A percentile compares a stretch with the other conserved stretches of the same genome.
These are phyloP conservation scores for Brassica nigra DNA, from an alignment of 345 rosid species.

Conservation along the genomic window DNA sequence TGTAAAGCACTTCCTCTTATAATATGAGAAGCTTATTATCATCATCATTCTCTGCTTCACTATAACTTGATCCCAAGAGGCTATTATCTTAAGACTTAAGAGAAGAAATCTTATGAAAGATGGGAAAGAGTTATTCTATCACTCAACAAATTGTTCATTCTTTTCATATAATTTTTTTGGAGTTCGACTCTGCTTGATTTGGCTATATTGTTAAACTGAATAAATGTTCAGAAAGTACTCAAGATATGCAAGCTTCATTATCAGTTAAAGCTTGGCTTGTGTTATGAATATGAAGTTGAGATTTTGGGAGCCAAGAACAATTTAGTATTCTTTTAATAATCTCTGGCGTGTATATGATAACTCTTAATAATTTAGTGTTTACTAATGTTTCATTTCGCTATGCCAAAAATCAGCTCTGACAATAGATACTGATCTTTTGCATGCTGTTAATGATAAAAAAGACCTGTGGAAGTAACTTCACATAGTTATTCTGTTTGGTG, in stretches of 20 bases:
- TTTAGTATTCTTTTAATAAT: too few species aligned
- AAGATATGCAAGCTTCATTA: constrained; percentile 24
- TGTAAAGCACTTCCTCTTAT: constrained; percentile 60
- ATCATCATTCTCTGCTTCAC: constrained; percentile 24
- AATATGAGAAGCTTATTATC: constrained; percentile 29
- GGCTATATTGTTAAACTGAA: constrained; percentile 1
- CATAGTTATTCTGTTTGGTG: not conserved
- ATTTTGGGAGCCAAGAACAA: too few species aligned
- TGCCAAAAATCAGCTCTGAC: too few species aligned
- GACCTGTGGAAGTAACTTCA: not conserved
- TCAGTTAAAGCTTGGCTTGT: not conserved
- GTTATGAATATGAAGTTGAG: not conserved
- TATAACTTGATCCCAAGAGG: constrained; percentile 15
- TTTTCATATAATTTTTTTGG: constrained; percentile 9
- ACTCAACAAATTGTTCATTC: constrained; percentile 37
- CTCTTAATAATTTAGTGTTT: too few species aligned
- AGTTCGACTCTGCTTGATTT: constrained; percentile 16
- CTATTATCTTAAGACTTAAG: constrained; percentile 19
- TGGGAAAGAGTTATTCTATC: constrained; percentile 32
- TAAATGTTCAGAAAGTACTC: constrained; percentile 30
- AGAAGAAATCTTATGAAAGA: constrained; percentile 26
- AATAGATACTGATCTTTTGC: not conserved
- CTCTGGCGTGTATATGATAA: too few species aligned
- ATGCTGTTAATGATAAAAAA: not conserved
- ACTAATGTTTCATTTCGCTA: too few species aligned